Conservation (phyloP, 345 rosid species). For the Acer campestre region DNA sequence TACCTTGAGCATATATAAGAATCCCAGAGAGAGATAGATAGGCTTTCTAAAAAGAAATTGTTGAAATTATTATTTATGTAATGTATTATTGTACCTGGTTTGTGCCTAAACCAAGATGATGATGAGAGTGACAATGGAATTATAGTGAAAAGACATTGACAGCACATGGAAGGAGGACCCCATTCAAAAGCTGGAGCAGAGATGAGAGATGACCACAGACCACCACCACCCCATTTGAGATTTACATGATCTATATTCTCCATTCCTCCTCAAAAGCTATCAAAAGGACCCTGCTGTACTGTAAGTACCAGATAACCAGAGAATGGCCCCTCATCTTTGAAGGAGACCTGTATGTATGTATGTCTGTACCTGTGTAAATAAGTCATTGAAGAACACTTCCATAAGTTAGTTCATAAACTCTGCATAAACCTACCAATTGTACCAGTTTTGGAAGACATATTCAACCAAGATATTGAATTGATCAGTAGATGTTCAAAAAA, state of each 20-base stretch:
- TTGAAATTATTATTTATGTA: conserved; percentile 6
- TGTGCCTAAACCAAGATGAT: conserved; percentile 24
- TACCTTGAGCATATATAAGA: conserved; percentile 26
- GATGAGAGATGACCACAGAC: neutral
- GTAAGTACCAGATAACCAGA: conserved; percentile 29
- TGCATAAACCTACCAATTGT: conserved; percentile 6
- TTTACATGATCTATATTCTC: conserved; percentile 13
- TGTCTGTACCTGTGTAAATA: neutral
- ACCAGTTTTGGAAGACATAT: neutral
- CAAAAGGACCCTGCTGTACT: conserved; percentile 30
- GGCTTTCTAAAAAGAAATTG: neutral
- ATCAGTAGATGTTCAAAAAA: too few relatives aligned
- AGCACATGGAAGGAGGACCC: conserved; percentile 36
- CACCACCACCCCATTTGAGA: conserved; percentile 24
- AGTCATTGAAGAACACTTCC: conserved; percentile 11
- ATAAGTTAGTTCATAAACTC: neutral
- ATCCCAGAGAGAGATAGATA: conserved; percentile 27
- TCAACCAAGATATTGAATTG: neutral
- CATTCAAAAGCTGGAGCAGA: conserved; percentile 32
- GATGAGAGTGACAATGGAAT: conserved; percentile 38
- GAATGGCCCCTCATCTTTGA: conserved; percentile 33
- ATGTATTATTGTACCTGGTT: conserved; percentile 31
- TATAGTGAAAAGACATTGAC: conserved; percentile 45
- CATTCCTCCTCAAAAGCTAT: conserved; percentile 10
- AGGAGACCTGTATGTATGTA: conserved; percentile 3